Conservation (phyloP, 2,329 filamentous ascomycete genomes). For the Fusarium nygamai region DNA sequence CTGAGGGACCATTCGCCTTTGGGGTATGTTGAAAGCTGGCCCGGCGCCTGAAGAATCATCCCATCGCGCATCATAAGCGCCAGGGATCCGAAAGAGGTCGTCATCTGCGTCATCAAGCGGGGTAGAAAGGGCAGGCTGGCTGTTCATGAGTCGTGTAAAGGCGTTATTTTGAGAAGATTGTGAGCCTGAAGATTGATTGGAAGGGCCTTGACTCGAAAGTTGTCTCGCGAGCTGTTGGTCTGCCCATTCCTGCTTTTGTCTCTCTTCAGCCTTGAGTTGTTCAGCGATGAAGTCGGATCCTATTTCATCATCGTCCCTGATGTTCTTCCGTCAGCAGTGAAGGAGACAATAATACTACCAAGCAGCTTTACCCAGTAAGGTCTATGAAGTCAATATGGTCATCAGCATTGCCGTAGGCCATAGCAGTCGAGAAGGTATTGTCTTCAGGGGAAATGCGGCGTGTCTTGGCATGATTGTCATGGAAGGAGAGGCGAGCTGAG, state of each 20-base stretch:
- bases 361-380: conserved; percentile 53
- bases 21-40: background rate
- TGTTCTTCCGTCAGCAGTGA: conserved; percentile 2
- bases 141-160: conserved; percentile 45
- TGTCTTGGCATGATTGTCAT: conserved; percentile 44
- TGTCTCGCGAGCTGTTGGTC: conserved; percentile 45
- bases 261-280: conserved; percentile 50
- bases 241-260: conserved; percentile 42
- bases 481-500: conserved; percentile 25
- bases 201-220: conserved; percentile 40
- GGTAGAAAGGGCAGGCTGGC: conserved; percentile 35
- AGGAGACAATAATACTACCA: background rate
- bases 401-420: conserved; percentile 29
- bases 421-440: conserved; percentile 8
- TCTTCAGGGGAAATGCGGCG: conserved; percentile 45
- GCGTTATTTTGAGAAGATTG: conserved; percentile 32
- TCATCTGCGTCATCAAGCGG: background rate
- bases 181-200: background rate
- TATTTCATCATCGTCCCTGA: conserved; percentile 48
- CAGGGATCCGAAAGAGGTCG: conserved; percentile 20
- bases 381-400: conserved; percentile 48
- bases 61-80: conserved; percentile 37
- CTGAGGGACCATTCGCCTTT: background rate
- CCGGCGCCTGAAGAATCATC: conserved; percentile 11
- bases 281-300: conserved; percentile 44